phyloP scores from a whole-genome alignment of 2,329 filamentous ascomycete genomes.

The Triangularia verruculosa region DNA sequence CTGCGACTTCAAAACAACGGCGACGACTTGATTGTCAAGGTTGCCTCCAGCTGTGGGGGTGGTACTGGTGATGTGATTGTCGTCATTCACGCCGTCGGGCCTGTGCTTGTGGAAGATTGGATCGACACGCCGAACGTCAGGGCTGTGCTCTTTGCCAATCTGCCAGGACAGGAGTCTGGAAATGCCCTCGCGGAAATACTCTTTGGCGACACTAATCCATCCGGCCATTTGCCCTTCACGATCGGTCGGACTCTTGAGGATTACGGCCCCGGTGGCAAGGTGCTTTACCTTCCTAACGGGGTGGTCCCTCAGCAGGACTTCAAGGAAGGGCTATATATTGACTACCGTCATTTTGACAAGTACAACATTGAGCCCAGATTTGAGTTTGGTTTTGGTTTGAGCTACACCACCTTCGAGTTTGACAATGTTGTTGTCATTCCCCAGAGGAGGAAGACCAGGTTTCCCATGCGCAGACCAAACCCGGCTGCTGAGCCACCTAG shows the following conservation, averaged over 20 bases:
- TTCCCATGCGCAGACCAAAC: slow-evolving; percentile 38
- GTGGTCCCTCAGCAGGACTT: slow-evolving; percentile 79
- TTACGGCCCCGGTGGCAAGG: slow-evolving; percentile 68
- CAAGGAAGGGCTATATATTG: slow-evolving; percentile 77
- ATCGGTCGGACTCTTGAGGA: slow-evolving; percentile 72
- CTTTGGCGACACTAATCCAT: slow-evolving; percentile 71
- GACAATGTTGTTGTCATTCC: slow-evolving; percentile 48
- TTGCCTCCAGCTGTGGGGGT: slow-evolving; percentile 64
- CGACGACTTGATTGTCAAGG: slow-evolving; percentile 69
- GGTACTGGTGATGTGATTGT: slow-evolving; percentile 71
- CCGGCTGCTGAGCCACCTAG: slow-evolving; percentile 48
- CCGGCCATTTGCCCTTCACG: slow-evolving; percentile 84
- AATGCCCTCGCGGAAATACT: slow-evolving; percentile 76
- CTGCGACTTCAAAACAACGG: slow-evolving; percentile 71
- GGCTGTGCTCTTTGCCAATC: slow-evolving; percentile 75
- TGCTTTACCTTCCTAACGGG: slow-evolving; percentile 67
- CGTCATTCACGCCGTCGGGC: slow-evolving; percentile 81
- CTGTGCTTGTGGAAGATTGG: slow-evolving; percentile 77
- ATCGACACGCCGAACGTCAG: slow-evolving; percentile 74
- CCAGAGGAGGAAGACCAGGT: slow-evolving; percentile 44
- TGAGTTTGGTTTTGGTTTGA: slow-evolving; percentile 83
- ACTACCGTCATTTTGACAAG: slow-evolving; percentile 88
- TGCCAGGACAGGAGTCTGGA: slow-evolving; percentile 84
- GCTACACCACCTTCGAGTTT: slow-evolving; percentile 72
- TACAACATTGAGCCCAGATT: slow-evolving; percentile 70